Evolutionary conservation across 768 basidiomycete genomes (phyloP), one percentile per base, ranked within the genome.

Genomic region (Lentinula boryana): DNA sequence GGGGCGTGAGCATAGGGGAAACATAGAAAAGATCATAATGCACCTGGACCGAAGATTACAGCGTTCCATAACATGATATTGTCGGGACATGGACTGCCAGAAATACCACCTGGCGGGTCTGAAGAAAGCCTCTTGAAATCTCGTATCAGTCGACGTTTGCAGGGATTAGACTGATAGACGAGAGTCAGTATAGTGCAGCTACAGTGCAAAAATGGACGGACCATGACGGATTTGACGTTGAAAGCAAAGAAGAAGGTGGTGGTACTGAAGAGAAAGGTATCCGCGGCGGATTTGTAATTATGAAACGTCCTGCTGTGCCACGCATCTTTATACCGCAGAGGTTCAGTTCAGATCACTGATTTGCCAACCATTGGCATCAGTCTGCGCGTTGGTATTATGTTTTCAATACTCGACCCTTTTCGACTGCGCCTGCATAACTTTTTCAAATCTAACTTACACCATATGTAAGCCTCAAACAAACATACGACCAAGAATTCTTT

Each of bases 41-140:
- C 62, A 95, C 96, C 89, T 74, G 97, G 97, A 2, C 97, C 97
- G 70, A 99, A 98, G 64, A 99, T 99, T 60, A 99, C 97, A 1
- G 97, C 97, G 68, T 99, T 99, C 97, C 97, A 99, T 15, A 98
- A 82, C 94, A 98, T 97, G 74, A 99, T 97, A 72, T 98, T 98
- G 71, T 98, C 97, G 2, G 93, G 88, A 70, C 93, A 95, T 70
- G 97, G 96, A 68, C 93, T 95, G 13, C 96, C 97, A 4, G 93
- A 95, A 66, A 99, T 94, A 5, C 97, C 97, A 57, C 91, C 88
- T 0, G 97, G 97, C 4, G 96, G 95, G 70, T 98, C 97, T 23
- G 87, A 88, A 50, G 93, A 93, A 48, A 99, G 83, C 27, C 93
- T 84, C 77, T 97, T 98, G 77, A 99, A 98, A 76, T 99, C 97